A percentile compares a stretch with the other conserved stretches of the same genome.
Conservation (phyloP, 2,329 filamentous ascomycete species). For the Geosmithia putterillii region DNA sequence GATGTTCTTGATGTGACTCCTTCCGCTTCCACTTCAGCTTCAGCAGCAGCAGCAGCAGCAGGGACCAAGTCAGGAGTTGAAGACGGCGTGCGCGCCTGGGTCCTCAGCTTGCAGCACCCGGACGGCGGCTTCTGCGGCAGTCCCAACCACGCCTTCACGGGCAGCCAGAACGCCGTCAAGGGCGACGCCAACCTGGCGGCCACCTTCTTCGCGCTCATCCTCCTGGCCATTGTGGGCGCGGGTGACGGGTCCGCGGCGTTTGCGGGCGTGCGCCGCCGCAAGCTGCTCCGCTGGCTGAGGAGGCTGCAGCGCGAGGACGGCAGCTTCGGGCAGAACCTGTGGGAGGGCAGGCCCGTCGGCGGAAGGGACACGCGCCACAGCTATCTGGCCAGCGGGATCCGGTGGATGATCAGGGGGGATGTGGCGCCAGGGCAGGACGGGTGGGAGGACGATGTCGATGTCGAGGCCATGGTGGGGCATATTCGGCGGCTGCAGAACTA, state of each 20-base stretch:
- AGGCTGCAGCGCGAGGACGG: constrained; percentile 71
- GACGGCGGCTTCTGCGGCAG: constrained; percentile 82
- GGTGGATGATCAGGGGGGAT: constrained; percentile 67
- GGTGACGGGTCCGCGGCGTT: constrained; percentile 30
- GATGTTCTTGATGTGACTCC: constrained; percentile 40
- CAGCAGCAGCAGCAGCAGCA: background rate
- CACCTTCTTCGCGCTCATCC: constrained; percentile 76
- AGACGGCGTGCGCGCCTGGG: constrained; percentile 52
- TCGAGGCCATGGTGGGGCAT: constrained; percentile 56
- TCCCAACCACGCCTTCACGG: constrained; percentile 44
- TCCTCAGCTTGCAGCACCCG: constrained; percentile 76
- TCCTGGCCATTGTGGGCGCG: constrained; percentile 41
- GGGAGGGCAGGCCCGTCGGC: constrained; percentile 50
- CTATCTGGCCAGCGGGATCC: constrained; percentile 68
- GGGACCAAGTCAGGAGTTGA: constrained; percentile 21
- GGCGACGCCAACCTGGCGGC: constrained; percentile 63
- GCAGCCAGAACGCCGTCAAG: constrained; percentile 27
- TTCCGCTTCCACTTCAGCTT: constrained; percentile 54
- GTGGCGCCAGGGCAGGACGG: constrained; percentile 34
- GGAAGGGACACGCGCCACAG: constrained; percentile 80
- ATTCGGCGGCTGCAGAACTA: constrained; percentile 65
- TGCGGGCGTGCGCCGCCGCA: constrained; percentile 50
- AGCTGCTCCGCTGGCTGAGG: constrained; percentile 62
- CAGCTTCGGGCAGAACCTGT: constrained; percentile 78
- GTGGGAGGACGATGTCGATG: constrained; percentile 60